Evolutionary conservation across 2,329 filamentous ascomycete genomes (phyloP).

Genomic region (Microascus cirrosus): DNA sequence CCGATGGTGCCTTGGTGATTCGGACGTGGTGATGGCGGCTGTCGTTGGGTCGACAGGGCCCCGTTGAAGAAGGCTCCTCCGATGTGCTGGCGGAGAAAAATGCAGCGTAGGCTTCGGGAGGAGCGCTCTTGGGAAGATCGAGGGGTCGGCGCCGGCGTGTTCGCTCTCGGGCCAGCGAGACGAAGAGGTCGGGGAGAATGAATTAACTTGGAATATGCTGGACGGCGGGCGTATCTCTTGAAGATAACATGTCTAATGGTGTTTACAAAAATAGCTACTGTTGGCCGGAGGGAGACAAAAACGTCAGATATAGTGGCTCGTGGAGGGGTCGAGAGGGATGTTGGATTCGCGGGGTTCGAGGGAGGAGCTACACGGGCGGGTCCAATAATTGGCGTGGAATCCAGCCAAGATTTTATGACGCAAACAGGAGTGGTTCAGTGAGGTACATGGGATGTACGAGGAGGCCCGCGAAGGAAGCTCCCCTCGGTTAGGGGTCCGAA

Average conservation of each 20-base stretch:
- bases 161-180: background rate
- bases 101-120: background rate
- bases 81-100: background rate
- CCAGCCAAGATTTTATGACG: constrained; percentile 4
- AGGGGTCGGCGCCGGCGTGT: background rate
- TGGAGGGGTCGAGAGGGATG: background rate
- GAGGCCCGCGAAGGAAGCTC: background rate
- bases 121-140: background rate
- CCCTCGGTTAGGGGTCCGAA: too few species aligned
- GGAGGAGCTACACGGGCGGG: background rate
- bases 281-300: background rate
- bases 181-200: background rate
- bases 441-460: background rate
- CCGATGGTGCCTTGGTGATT: background rate
- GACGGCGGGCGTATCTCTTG: background rate
- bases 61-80: background rate
- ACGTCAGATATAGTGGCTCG: background rate
- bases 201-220: background rate
- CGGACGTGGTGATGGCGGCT: background rate
- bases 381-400: constrained; percentile 1
- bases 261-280: background rate
- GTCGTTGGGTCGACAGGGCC: background rate
- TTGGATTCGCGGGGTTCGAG: background rate
- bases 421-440: background rate
- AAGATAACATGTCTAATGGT: background rate